A percentile compares a stretch with the other conserved stretches of the same genome.
Conservation (phyloP, 345 rosid species). For the Cochlearia excelsa region DNA sequence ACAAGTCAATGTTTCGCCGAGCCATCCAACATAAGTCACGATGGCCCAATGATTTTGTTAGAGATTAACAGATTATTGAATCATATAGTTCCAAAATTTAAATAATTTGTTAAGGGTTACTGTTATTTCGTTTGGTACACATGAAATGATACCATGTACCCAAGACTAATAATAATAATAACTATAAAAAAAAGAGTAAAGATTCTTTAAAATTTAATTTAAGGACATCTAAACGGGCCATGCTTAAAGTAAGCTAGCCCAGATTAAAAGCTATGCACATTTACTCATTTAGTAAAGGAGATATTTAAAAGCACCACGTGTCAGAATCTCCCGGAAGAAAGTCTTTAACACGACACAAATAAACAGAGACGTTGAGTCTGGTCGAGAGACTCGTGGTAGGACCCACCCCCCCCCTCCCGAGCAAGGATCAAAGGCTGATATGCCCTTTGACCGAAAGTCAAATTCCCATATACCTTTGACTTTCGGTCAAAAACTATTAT, state of each 20-base stretch:
- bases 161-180: background rate
- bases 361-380: constrained; percentile 39
- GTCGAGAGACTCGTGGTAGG: constrained; percentile 40
- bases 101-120: constrained; percentile 8
- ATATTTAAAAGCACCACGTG: constrained; percentile 27
- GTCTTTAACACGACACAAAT: constrained; percentile 34
- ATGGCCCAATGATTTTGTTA: constrained; percentile 10
- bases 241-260: constrained; percentile 3
- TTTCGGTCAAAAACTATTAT: no score
- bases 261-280: background rate
- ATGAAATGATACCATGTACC: constrained; percentile 32
- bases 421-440: no score
- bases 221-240: constrained; percentile 18
- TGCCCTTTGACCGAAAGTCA: no score
- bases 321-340: constrained; percentile 19
- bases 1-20: constrained; percentile 25
- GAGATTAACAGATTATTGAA: constrained; percentile 19
- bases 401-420: background rate
- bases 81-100: background rate
- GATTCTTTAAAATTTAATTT: background rate
- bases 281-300: background rate
- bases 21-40: constrained; percentile 25
- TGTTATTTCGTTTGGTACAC: constrained; percentile 9
- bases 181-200: background rate
- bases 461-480: no score